phyloP scores from a whole-genome alignment of 495 filamentous ascomycete species.

The Tuber borchii region DNA sequence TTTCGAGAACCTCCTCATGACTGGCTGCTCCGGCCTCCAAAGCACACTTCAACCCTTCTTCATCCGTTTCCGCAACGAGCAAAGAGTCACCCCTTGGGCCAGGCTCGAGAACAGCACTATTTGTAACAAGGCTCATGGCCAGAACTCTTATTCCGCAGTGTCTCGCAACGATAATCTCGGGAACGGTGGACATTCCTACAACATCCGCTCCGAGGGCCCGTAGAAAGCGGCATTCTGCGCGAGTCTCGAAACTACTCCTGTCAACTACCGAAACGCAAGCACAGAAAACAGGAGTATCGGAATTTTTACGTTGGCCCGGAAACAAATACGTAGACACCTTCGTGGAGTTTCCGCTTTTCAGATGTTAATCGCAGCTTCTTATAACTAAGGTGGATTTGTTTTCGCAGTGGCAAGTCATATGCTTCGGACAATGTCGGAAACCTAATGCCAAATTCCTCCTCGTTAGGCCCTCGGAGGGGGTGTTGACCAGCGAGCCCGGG shows the following conservation, averaged over 20 bases:
- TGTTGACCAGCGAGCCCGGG: constrained; percentile 64
- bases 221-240: constrained; percentile 71
- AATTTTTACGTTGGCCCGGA: constrained; percentile 56
- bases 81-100: constrained; percentile 56
- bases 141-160: constrained; percentile 65
- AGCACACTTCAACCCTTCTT: constrained; percentile 52
- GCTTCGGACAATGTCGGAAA: constrained; percentile 71
- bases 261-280: constrained; percentile 8
- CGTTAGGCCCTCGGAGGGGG: constrained; percentile 66
- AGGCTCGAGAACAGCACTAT: constrained; percentile 60
- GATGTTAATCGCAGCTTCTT: constrained; percentile 43
- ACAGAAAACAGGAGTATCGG: constrained; percentile 20
- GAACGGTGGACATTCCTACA: constrained; percentile 74
- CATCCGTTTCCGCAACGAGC: constrained; percentile 38
- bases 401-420: constrained; percentile 64
- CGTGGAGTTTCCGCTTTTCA: constrained; percentile 50
- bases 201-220: constrained; percentile 60
- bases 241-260: constrained; percentile 59
- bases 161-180: constrained; percentile 67
- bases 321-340: constrained; percentile 71
- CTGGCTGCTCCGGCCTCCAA: constrained; percentile 61
- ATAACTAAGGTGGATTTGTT: constrained; percentile 58
- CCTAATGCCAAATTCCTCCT: constrained; percentile 59
- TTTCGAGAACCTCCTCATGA: constrained; percentile 67
- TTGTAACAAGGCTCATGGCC: constrained; percentile 72